Conservation (phyloP, 2,329 filamentous ascomycete species). For the Septoria linicola region DNA sequence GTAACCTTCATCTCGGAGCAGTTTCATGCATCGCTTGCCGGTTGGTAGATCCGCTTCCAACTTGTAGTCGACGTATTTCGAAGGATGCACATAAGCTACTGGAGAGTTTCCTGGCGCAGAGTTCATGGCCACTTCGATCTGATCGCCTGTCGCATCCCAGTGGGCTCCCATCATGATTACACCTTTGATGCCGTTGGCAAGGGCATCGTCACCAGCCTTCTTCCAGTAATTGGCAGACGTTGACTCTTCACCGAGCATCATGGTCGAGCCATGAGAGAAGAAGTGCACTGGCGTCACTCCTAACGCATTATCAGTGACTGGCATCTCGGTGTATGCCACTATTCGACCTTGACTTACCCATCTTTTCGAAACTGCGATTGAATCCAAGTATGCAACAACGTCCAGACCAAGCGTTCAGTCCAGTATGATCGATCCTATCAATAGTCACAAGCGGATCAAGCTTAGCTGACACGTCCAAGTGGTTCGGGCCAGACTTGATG, state of each 20-base stretch:
- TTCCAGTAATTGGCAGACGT: conserved; percentile 65
- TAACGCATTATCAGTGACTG: conserved; percentile 4
- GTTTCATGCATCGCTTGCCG: conserved; percentile 50
- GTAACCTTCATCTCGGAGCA: conserved; percentile 56
- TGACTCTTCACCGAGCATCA: conserved; percentile 68
- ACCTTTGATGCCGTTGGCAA: conserved; percentile 59
- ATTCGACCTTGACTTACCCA: not conserved
- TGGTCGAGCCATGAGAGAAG: conserved; percentile 70
- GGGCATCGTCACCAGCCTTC: conserved; percentile 61
- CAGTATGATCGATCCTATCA: too few relatives aligned
- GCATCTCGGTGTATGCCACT: not conserved
- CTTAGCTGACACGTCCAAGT: not conserved
- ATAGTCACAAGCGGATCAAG: too few relatives aligned
- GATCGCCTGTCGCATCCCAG: conserved; percentile 59
- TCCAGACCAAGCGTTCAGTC: too few relatives aligned
- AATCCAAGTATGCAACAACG: not conserved
- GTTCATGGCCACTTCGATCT: conserved; percentile 62
- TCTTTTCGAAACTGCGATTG: not conserved
- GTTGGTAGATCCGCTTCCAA: conserved; percentile 60
- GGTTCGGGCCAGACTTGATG: not conserved
- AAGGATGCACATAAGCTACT: conserved; percentile 65
- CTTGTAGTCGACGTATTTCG: conserved; percentile 63
- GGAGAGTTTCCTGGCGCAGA: conserved; percentile 61
- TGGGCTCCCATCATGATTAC: conserved; percentile 70
- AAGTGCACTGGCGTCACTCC: conserved; percentile 59